Evolutionary conservation across 176 grass and related monocot genomes (phyloP).

Genomic region (Cenchrus fungigraminus): DNA sequence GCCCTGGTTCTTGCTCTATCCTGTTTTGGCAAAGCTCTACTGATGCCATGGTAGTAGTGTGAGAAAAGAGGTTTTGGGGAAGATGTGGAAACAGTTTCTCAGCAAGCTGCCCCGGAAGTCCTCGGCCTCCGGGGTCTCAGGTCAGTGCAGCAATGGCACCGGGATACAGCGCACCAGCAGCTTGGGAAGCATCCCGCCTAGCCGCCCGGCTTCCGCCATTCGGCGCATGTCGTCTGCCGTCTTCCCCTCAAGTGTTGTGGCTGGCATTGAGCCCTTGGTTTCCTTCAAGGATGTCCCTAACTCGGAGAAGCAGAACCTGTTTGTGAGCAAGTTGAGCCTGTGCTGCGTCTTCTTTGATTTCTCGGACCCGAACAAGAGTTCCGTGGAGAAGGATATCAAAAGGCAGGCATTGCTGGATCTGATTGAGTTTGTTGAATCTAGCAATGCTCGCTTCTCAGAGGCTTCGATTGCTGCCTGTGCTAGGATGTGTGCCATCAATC

Average conservation of each 20-base stretch:
- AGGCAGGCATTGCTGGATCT: conserved; percentile 87
- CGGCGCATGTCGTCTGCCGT: conserved; percentile 95
- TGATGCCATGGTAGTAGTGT: conserved; percentile 31
- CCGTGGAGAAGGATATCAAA: conserved; percentile 91
- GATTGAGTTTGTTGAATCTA: conserved; percentile 73
- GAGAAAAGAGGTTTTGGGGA: neutral
- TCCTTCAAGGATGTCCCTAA: conserved; percentile 88
- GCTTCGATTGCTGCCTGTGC: conserved; percentile 65
- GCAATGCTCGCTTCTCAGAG: conserved; percentile 61
- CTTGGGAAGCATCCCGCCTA: conserved; percentile 51
- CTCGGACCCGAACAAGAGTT: conserved; percentile 82
- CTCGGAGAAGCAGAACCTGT: conserved; percentile 80
- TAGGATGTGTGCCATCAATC: conserved; percentile 87
- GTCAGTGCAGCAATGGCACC: conserved; percentile 46
- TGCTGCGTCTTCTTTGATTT: conserved; percentile 96
- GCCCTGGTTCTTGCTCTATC: neutral
- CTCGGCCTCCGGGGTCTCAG: conserved; percentile 43
- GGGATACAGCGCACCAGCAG: conserved; percentile 70
- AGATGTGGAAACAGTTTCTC: conserved; percentile 95
- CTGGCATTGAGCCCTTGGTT: conserved; percentile 85
- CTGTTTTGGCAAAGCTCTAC: neutral
- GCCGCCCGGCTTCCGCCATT: conserved; percentile 59
- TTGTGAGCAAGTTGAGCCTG: conserved; percentile 83
- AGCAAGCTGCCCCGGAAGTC: conserved; percentile 94
- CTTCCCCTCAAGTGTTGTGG: conserved; percentile 90